These are phyloP conservation scores for Przewalskia tangutica DNA, from an alignment of 257 asterid species.

Conservation along the genomic window DNA sequence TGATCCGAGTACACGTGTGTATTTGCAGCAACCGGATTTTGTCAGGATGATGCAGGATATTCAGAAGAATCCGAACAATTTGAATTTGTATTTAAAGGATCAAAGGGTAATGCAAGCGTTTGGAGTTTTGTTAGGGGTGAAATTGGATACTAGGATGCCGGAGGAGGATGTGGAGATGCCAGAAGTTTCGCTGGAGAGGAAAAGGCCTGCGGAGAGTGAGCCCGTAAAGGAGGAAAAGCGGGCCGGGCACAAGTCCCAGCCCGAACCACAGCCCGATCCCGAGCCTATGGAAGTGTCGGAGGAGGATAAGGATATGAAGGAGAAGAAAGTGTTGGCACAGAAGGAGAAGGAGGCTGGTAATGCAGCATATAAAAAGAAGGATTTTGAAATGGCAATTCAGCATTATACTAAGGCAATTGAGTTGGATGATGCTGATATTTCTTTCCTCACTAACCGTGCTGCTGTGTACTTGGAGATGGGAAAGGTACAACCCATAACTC, in stretches of 20 bases:
- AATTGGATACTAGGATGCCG: constrained; percentile 37
- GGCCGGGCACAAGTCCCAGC: constrained; percentile 29
- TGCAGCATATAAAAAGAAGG: constrained; percentile 82
- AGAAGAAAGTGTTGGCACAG: constrained; percentile 42
- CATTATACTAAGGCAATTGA: constrained; percentile 65
- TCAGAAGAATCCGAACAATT: constrained; percentile 56
- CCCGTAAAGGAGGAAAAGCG: constrained; percentile 43
- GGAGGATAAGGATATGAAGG: constrained; percentile 41
- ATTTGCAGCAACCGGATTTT: constrained; percentile 65
- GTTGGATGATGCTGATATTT: constrained; percentile 62
- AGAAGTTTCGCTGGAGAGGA: constrained; percentile 37
- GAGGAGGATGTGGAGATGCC: constrained; percentile 43
- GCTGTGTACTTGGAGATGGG: constrained; percentile 92
- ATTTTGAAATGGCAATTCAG: constrained; percentile 65
- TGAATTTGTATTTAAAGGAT: constrained; percentile 62
- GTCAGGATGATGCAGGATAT: constrained; percentile 74
- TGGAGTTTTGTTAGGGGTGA: constrained; percentile 59
- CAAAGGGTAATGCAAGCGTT: constrained; percentile 79
- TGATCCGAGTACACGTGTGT: constrained; percentile 52
- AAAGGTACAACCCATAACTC: constrained; percentile 39
- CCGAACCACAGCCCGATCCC: constrained; percentile 29
- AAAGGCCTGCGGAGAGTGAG: constrained; percentile 37
- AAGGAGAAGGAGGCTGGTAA: constrained; percentile 85
- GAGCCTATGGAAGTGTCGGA: constrained; percentile 37
- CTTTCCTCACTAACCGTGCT: constrained; percentile 80